Conservation (phyloP, 352 stramenopile species). For the Globisporangium spinosum region DNA sequence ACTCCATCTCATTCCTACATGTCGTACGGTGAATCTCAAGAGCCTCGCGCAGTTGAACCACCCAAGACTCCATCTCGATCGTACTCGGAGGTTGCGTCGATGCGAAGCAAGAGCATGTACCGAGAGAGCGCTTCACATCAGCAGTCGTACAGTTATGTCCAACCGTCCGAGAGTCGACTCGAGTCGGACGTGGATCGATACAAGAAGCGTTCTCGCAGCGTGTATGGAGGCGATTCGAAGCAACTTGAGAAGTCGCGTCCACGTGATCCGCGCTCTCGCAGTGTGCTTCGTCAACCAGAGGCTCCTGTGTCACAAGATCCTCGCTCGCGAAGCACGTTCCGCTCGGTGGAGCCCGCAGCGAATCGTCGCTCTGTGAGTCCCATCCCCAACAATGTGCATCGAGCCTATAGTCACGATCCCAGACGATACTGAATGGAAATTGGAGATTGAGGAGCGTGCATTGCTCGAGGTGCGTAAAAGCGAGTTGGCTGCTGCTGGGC, state of each 20-base stretch:
- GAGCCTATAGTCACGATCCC: not conserved
- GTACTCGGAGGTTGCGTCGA: constrained; percentile 14
- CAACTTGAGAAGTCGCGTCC: constrained; percentile 20
- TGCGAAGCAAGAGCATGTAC: constrained; percentile 18
- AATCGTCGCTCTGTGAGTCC: constrained; percentile 6
- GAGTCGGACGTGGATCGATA: constrained; percentile 18
- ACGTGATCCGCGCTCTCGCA: constrained; percentile 22
- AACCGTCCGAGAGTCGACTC: not conserved
- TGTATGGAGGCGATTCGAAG: constrained; percentile 22
- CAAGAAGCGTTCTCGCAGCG: constrained; percentile 30
- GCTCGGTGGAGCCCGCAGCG: not conserved
- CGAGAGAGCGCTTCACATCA: not conserved
- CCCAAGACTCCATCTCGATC: not conserved
- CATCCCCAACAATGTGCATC: not conserved
- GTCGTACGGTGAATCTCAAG: not conserved
- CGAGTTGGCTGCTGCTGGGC: not conserved
- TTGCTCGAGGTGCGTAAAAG: not conserved
- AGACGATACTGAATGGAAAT: not conserved
- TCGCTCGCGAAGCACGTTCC: constrained; percentile 1
- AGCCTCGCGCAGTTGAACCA: not conserved
- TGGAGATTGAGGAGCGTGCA: not conserved
- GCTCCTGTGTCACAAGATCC: not conserved
- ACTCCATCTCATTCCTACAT: constrained; percentile 1
- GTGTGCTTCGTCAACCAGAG: constrained; percentile 24
- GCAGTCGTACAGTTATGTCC: not conserved